phyloP scores from a whole-genome alignment of 2,329 filamentous ascomycete species.

The Ophiognomonia clavigignenti-juglandacearum region DNA sequence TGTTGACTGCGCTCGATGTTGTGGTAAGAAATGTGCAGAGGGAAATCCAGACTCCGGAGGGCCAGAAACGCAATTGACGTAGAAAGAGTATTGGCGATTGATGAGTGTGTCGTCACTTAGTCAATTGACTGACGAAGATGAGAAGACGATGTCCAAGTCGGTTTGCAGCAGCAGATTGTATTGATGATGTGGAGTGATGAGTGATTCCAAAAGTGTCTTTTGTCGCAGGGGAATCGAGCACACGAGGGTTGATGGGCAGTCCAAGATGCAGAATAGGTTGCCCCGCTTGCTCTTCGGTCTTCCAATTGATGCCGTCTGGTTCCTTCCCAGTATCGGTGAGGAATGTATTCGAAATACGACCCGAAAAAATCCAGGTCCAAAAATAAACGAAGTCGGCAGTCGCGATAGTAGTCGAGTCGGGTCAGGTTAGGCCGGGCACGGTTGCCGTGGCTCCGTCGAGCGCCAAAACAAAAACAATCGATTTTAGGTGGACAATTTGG shows the following conservation, averaged over 20 bases:
- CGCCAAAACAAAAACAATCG: no score
- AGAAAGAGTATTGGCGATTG: slow-evolving; percentile 12
- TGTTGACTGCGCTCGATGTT: no score
- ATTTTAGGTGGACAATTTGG: no score
- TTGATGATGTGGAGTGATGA: slow-evolving; percentile 11
- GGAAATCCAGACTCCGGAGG: neutral
- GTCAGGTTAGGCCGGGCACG: no score
- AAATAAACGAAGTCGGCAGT: no score
- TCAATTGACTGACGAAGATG: slow-evolving; percentile 5
- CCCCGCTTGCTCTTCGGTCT: neutral
- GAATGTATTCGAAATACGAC: neutral
- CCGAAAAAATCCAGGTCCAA: neutral
- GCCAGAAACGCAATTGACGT: no score
- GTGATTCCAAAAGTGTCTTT: slow-evolving; percentile 4
- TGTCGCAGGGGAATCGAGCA: no score
- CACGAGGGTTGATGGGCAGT: neutral
- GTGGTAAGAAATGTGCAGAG: neutral
- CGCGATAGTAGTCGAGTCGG: no score
- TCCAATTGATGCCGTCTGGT: neutral
- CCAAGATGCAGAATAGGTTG: neutral
- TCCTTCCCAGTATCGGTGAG: neutral
- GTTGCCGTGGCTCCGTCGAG: no score
- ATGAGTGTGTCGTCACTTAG: slow-evolving; percentile 11
- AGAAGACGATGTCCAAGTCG: slow-evolving; percentile 1
- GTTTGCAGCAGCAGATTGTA: slow-evolving; percentile 8